These are phyloP conservation scores for Jackrogersella multiformis DNA, from an alignment of 495 filamentous ascomycete genomes.

Conservation along the genomic window DNA sequence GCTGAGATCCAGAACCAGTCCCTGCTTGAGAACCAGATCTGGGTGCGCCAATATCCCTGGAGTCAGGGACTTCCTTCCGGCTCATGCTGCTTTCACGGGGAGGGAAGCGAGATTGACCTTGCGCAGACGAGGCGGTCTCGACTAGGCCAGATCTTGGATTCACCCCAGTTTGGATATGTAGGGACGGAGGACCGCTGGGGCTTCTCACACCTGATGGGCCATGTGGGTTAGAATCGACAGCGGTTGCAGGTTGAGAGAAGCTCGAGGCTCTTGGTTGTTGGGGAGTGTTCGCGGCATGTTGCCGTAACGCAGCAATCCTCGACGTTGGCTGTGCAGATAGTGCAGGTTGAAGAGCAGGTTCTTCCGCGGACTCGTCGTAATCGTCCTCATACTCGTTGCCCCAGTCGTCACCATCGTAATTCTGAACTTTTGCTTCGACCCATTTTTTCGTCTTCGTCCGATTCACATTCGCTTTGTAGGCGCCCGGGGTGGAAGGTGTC, in stretches of 20 bases:
- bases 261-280: constrained; percentile 32
- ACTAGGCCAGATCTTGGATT: constrained; percentile 1
- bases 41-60: constrained; percentile 31
- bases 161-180: constrained; percentile 37
- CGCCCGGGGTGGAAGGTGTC: constrained; percentile 42
- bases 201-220: constrained; percentile 22
- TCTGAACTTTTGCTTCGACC: constrained; percentile 86
- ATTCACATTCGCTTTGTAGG: constrained; percentile 79
- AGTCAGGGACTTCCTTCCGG: constrained; percentile 50
- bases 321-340: constrained; percentile 18
- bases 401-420: constrained; percentile 96
- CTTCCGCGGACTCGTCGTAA: constrained; percentile 67
- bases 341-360: constrained; percentile 49
- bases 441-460: constrained; percentile 93
- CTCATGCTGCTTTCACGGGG: constrained; percentile 70
- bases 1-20: constrained; percentile 40
- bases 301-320: constrained; percentile 32
- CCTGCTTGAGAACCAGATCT: constrained; percentile 35
- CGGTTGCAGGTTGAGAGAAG: constrained; percentile 36
- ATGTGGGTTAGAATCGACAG: constrained; percentile 3
- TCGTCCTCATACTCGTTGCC: constrained; percentile 85
- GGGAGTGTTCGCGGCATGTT: constrained; percentile 20
- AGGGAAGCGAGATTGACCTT: constrained; percentile 56
- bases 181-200: constrained; percentile 25
- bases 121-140: constrained; percentile 18